Base-by-base conservation (phyloP, 495 filamentous ascomycete species). In the Penicillium angulare region DNA sequence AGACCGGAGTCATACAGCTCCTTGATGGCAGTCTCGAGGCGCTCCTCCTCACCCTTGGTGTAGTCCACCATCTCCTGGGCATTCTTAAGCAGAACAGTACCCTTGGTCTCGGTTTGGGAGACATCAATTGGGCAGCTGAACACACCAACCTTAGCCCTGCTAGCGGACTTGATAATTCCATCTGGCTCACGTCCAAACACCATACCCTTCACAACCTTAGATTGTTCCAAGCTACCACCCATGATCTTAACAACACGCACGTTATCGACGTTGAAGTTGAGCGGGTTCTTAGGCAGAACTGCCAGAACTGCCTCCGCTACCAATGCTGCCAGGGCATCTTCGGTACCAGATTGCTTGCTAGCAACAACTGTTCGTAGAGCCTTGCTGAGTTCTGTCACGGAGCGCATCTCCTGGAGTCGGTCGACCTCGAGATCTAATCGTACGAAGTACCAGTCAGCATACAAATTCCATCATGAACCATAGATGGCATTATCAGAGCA, bases 181-280 rank as follows among this genome's bases (percentile, higher is more conserved):
- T 97, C 85, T 12, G 95, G 95, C 63, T 96, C 89, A 50, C 93
- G 82, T 50, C 87, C 84, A 66, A 99, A 97, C 23, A 99, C 95
- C 95, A 99, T 99, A 59, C 95, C 95, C 79, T 88, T 96, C 29
- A 99, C 87, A 18, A 99, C 93, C 53, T 84, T 83, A 63, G 88
- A 93, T 71, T 97, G 92, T 63, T 90, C 88, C 63, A 97, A 77
- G 65, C 85, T 89, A 50, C 95, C 93, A 55, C 95, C 95, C 95
- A 99, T 97, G 59, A 99, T 97, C 78, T 99, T 99, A 50, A 99
- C 95, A 50, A 99, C 95, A 42, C 95, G 90, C 56, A 99, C 85
- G 65, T 97, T 99, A 78, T 99, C 95, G 57, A 99, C 95, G 72
- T 97, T 99, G 78, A 99, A 99, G 76, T 97, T 96, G 65, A 77